Conservation (phyloP, 2,329 filamentous ascomycete genomes). For the Claviceps pazoutovae region DNA sequence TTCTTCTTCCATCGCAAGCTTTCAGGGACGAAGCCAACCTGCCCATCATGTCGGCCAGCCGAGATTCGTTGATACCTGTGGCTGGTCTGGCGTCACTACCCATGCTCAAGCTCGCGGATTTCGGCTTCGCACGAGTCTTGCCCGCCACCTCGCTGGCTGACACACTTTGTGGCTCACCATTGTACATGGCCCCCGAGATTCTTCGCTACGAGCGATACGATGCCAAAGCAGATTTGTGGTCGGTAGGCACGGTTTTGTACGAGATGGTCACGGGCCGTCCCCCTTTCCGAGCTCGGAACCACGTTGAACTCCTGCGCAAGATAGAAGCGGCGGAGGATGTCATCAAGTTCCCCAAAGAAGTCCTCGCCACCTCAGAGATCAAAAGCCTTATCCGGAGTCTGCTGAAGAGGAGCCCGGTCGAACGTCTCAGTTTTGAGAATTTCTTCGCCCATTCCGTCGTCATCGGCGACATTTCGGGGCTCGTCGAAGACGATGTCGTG, state of each 20-base stretch:
- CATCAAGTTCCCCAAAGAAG: conserved; percentile 68
- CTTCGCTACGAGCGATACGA: conserved; percentile 95
- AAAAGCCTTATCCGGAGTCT: conserved; percentile 69
- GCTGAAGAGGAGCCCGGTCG: conserved; percentile 72
- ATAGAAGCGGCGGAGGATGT: conserved; percentile 81
- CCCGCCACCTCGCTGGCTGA: conserved; percentile 86
- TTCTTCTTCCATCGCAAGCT: conserved; percentile 69
- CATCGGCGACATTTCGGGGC: conserved; percentile 59
- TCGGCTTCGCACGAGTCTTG: conserved; percentile 90
- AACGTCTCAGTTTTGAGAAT: conserved; percentile 71
- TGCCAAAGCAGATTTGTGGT: conserved; percentile 94
- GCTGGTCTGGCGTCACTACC: conserved; percentile 74
- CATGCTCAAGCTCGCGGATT: conserved; percentile 96
- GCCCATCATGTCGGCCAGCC: conserved; percentile 62
- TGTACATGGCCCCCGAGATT: conserved; percentile 99
- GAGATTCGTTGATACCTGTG: conserved; percentile 66
- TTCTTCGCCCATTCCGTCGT: conserved; percentile 71
- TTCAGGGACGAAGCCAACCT: conserved; percentile 42
- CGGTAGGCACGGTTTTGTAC: conserved; percentile 85
- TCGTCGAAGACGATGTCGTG: conserved; percentile 63
- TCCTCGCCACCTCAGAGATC: conserved; percentile 57
- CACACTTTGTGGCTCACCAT: conserved; percentile 86
- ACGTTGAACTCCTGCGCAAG: conserved; percentile 82
- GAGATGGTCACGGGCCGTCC: conserved; percentile 89
- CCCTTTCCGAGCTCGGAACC: conserved; percentile 83